phyloP scores from a whole-genome alignment of 2,329 filamentous ascomycete species.

The Epichloe sp. region DNA sequence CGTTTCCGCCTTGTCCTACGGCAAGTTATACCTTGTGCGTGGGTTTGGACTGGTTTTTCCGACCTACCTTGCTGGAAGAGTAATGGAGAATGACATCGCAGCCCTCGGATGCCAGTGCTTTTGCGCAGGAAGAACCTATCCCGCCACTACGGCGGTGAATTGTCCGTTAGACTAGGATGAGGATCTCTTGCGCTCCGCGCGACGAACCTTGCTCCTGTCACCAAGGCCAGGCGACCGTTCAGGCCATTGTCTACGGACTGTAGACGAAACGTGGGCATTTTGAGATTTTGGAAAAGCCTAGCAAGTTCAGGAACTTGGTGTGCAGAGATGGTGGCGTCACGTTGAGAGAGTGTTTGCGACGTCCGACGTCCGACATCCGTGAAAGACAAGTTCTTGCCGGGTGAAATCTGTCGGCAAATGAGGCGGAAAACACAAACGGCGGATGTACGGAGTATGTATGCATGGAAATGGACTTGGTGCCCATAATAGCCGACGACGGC shows the following conservation, averaged over 20 bases:
- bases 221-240: slow-evolving; percentile 1
- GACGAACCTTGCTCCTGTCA: slow-evolving; percentile 6
- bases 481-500: no score
- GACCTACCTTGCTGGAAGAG: slow-evolving; percentile 3
- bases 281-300: background rate
- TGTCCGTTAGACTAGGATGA: background rate
- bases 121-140: slow-evolving; percentile 5
- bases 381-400: no score
- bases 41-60: no score
- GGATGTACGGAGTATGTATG: no score
- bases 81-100: slow-evolving; percentile 6
- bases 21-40: background rate
- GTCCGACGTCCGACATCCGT: no score
- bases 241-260: slow-evolving; percentile 2
- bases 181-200: background rate
- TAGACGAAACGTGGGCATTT: background rate
- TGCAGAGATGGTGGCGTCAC: background rate
- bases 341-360: background rate
- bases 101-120: slow-evolving; percentile 4
- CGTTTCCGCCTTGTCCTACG: slow-evolving; percentile 3
- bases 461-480: no score
- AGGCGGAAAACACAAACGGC: no score
- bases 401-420: no score
- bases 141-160: background rate
- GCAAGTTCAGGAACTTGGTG: background rate